Percentiles rank a stretch among this genome's conserved stretches.
These are phyloP conservation scores for Byssoonygena ceratinophila DNA, from an alignment of 2,329 filamentous ascomycete genomes.

Conservation along the genomic window DNA sequence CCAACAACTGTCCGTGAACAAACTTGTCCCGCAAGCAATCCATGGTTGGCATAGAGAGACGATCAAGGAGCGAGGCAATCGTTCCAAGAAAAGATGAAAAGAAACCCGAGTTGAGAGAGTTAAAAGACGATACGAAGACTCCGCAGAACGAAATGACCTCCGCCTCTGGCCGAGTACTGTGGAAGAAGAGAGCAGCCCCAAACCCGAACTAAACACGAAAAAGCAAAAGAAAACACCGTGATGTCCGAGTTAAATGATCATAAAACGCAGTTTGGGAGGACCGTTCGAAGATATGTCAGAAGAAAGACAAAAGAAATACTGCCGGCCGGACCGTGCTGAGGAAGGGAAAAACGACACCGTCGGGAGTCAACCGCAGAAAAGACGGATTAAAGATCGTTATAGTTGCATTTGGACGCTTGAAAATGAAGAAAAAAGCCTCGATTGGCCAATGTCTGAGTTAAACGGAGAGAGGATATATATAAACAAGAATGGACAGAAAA, in stretches of 20 bases:
- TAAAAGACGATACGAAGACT: conserved; percentile 12
- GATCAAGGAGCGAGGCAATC: neutral
- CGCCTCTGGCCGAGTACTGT: conserved; percentile 8
- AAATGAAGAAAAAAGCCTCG: conserved; percentile 8
- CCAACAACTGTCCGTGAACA: conserved; percentile 65
- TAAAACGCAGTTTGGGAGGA: conserved; percentile 20
- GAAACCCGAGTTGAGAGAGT: conserved; percentile 2
- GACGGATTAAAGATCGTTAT: conserved; percentile 18
- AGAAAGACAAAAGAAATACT: conserved; percentile 16
- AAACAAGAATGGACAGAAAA: conserved; percentile 10
- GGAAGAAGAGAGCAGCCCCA: conserved; percentile 14
- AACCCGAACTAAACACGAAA: conserved; percentile 19
- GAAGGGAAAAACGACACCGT: conserved; percentile 7
- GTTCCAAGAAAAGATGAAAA: neutral
- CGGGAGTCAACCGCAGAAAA: conserved; percentile 5
- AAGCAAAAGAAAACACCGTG: conserved; percentile 27
- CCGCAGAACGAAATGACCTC: conserved; percentile 15
- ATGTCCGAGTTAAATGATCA: conserved; percentile 35
- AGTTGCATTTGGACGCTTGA: conserved; percentile 17
- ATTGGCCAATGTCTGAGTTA: conserved; percentile 12
- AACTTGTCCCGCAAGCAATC: conserved; percentile 82
- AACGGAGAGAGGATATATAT: conserved; percentile 5
- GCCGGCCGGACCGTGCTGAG: conserved; percentile 23
- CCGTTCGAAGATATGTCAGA: conserved; percentile 7
- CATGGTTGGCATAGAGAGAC: conserved; percentile 40